Percentiles rank a stretch among this genome's conserved stretches.
Conservation (phyloP, 129 eudicot species). For the Chrysanthemum makinoi region DNA sequence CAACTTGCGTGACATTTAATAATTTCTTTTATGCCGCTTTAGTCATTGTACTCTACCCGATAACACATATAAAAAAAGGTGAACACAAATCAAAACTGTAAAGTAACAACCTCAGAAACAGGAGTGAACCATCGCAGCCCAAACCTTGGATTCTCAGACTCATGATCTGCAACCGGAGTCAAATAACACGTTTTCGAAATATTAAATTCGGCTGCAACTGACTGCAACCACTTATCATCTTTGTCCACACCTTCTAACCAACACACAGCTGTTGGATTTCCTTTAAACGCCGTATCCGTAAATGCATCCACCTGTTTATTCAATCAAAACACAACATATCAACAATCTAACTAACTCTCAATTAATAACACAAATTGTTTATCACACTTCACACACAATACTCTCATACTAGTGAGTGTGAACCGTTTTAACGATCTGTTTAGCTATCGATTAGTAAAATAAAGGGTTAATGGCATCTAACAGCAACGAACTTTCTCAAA, state of each 20-base stretch:
- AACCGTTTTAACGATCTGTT: background rate
- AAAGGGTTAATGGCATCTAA: too few species aligned
- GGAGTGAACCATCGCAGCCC: conserved; percentile 92
- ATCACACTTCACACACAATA: too few species aligned
- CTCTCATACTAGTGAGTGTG: too few species aligned
- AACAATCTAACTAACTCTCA: background rate
- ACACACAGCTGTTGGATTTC: conserved; percentile 95
- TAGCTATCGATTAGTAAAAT: background rate
- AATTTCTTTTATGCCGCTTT: too few species aligned
- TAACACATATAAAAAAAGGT: background rate
- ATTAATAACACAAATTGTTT: background rate
- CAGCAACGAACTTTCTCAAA: too few species aligned
- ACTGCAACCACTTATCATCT: conserved; percentile 74
- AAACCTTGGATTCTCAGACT: conserved; percentile 48
- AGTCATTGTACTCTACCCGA: too few species aligned
- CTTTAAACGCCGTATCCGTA: conserved; percentile 72
- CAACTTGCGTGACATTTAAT: too few species aligned
- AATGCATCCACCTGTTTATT: conserved; percentile 71
- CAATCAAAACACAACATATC: background rate
- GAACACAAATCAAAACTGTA: background rate
- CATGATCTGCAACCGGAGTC: conserved; percentile 36
- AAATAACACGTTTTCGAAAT: conserved; percentile 70
- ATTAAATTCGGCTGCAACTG: conserved; percentile 84
- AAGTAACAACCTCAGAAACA: conserved; percentile 56
- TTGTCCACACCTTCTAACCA: conserved; percentile 56